Evolutionary conservation across 495 filamentous ascomycete species (phyloP).

Genomic region (Penicillium cinerascens): DNA sequence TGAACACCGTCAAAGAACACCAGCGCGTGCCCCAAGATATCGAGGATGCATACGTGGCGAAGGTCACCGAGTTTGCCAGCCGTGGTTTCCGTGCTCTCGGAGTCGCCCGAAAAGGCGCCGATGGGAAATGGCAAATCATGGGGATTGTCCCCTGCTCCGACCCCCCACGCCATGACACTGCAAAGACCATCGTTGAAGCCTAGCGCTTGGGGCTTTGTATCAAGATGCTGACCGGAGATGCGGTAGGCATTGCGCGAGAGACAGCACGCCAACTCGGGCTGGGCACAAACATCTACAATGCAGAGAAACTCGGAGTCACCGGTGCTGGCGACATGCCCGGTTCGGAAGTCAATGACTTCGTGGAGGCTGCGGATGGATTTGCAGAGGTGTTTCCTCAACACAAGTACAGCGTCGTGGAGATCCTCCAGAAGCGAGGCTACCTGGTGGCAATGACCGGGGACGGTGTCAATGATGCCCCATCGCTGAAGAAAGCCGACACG

Average conservation of each 20-base stretch:
- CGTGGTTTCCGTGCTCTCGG: slow-evolving; percentile 92
- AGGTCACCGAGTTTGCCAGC: slow-evolving; percentile 83
- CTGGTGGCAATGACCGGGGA: slow-evolving; percentile 98
- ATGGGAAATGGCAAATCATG: slow-evolving; percentile 79
- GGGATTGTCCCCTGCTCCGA: slow-evolving; percentile 93
- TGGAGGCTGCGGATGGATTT: slow-evolving; percentile 92
- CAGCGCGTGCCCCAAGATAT: slow-evolving; percentile 69
- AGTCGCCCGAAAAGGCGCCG: slow-evolving; percentile 80
- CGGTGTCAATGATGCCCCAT: slow-evolving; percentile 95
- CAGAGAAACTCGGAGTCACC: slow-evolving; percentile 77
- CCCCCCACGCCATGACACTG: slow-evolving; percentile 87
- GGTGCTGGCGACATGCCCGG: slow-evolving; percentile 89
- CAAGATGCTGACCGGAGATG: slow-evolving; percentile 97
- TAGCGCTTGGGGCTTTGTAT: slow-evolving; percentile 82
- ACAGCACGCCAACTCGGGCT: slow-evolving; percentile 87
- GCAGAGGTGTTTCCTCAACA: slow-evolving; percentile 94
- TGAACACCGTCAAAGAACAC: slow-evolving; percentile 80
- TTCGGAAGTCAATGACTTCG: slow-evolving; percentile 90
- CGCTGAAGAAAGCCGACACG: slow-evolving; percentile 88
- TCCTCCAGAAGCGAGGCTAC: slow-evolving; percentile 90
- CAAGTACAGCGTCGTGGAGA: slow-evolving; percentile 96
- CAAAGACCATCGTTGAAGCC: slow-evolving; percentile 85
- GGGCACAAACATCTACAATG: slow-evolving; percentile 91
- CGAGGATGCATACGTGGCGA: slow-evolving; percentile 78
- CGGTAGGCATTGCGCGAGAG: slow-evolving; percentile 88